A percentile compares a stretch with the other conserved stretches of the same genome.
Conservation (phyloP, 2,329 filamentous ascomycete species). For the Alternaria triticina region DNA sequence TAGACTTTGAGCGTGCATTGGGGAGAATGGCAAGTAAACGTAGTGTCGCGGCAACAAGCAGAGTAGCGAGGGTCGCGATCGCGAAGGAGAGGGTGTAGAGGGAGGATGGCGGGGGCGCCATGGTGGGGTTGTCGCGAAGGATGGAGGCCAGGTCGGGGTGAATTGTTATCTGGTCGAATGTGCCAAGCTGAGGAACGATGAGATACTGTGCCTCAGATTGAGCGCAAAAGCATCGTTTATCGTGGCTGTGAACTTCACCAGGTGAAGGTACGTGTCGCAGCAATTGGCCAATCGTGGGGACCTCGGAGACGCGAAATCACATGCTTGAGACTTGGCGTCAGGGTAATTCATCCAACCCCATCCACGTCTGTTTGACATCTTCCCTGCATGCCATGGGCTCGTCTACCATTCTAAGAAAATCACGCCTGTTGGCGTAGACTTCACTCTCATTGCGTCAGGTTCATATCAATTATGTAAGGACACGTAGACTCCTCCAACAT, state of each 20-base stretch:
- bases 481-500: neutral
- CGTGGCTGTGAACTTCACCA: neutral
- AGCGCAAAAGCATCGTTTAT: neutral
- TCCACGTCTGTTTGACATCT: neutral
- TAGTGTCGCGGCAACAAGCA: constrained; percentile 42
- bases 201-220: neutral
- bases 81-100: constrained; percentile 36
- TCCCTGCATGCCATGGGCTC: neutral
- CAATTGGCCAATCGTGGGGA: constrained; percentile 9
- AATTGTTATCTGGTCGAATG: neutral
- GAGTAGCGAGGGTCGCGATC: constrained; percentile 43
- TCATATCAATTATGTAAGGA: rapidly evolving
- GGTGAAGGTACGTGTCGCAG: constrained; percentile 7
- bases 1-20: constrained; percentile 29
- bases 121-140: constrained; percentile 10
- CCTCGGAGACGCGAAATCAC: constrained; percentile 5
- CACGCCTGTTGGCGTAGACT: too few relatives aligned
- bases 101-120: constrained; percentile 26
- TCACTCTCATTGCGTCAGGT: neutral
- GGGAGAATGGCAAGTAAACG: constrained; percentile 52
- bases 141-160: neutral
- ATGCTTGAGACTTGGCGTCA: neutral
- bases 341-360: neutral
- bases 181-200: neutral
- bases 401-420: neutral